Evolutionary conservation across 768 basidiomycete species (phyloP).

Genomic region (Boletus barrowsii): DNA sequence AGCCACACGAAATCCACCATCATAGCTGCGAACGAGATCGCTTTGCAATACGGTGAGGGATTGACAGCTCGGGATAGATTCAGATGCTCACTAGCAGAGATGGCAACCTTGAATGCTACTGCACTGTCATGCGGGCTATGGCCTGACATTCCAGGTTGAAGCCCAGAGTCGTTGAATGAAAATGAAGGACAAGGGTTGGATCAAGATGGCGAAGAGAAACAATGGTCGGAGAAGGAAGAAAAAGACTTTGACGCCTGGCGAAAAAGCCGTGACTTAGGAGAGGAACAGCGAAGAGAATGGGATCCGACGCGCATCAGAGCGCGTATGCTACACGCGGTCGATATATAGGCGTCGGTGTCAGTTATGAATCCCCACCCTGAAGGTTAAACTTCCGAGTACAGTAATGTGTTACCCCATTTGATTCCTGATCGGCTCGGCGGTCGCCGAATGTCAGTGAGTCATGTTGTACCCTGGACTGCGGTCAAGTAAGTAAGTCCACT

Average conservation of each 20-base stretch:
- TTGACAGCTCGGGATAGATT: not conserved
- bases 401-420: not conserved
- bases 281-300: not conserved
- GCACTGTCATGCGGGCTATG: not conserved
- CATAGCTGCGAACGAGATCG: slow-evolving; percentile 12
- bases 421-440: no score
- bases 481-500: no score
- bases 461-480: no score
- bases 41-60: not conserved
- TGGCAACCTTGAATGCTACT: slow-evolving; percentile 4
- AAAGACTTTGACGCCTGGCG: not conserved
- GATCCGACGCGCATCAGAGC: not conserved
- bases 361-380: not conserved
- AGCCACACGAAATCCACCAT: slow-evolving; percentile 10
- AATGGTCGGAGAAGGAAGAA: not conserved
- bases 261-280: not conserved
- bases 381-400: not conserved
- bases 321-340: not conserved
- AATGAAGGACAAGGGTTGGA: slow-evolving; percentile 3
- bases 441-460: no score
- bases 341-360: slow-evolving; percentile 1
- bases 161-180: not conserved
- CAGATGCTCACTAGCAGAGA: slow-evolving; percentile 14
- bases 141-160: not conserved
- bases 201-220: not conserved